Base-by-base conservation (phyloP, 1,139 yeast species). In the Geotrichum klebahnii region DNA sequence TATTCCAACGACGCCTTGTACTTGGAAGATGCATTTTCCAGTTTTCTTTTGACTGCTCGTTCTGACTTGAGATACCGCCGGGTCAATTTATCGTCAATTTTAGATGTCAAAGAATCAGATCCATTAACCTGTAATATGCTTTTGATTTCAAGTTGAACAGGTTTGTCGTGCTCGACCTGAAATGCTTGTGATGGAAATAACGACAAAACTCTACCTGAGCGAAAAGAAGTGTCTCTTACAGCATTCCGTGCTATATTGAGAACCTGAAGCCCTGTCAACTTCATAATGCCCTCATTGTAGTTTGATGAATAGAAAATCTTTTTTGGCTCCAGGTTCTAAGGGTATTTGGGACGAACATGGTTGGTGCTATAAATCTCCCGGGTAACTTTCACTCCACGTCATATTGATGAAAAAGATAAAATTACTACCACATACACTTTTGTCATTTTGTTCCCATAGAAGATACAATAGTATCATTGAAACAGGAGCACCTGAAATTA, bases 341-440 rank as follows among this genome's bases (percentile, higher is more conserved):
- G 19, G 33, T 24, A 23, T 22, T 17, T 38, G 42, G 33, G 23
- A 6, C 17, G 2, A n/a, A n/a, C n/a, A n/a, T n/a, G n/a, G n/a
- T n/a, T n/a, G n/a, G n/a, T n/a, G n/a, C n/a, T n/a, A n/a, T n/a
- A n/a, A n/a, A n/a, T n/a, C n/a, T n/a, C n/a, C 33, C 26, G 42
- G 42, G 42, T 38, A 38, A 38, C 42, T 38, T 26, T 35, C 38
- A n/a, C 32, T 26, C 42, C 42, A 38, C 42, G 42, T 38, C 42
- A 38, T 26, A 26, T n/a, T 31, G 17, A 17, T 22, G 22, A 32
- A 24, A 14, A 32, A 16, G 42, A 38, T 38, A 38, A 24, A 24
- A 9, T 14, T 17, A 10, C 23, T 14, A 22, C 42, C 42, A 38
- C 42, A 32, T n/a, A 38, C 14, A 32, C 38, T 41, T 22, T 37